Evolutionary conservation across 352 stramenopile genomes (phyloP).

Genomic region (Elongisporangium prolatum): DNA sequence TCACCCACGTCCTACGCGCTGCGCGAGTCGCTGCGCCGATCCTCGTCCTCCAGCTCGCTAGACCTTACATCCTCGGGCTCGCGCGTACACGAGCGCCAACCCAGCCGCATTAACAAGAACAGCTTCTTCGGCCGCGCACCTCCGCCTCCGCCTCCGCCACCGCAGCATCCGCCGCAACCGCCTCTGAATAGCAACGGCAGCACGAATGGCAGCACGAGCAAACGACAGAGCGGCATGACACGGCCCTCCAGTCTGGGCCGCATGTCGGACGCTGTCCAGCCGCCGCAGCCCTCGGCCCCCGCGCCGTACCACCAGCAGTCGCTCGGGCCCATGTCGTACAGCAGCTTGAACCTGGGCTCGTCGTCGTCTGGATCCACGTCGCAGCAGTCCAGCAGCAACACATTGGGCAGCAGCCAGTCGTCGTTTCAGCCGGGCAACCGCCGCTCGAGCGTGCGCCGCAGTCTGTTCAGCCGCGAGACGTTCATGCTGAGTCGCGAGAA

Average conservation of each 20-base stretch:
- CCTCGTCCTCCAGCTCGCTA: constrained; percentile 51
- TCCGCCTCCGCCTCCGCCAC: constrained; percentile 57
- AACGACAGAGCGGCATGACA: constrained; percentile 24
- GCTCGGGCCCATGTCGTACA: constrained; percentile 45
- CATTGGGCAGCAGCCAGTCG: constrained; percentile 29
- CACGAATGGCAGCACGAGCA: constrained; percentile 1
- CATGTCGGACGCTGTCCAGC: constrained; percentile 30
- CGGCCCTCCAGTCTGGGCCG: constrained; percentile 50
- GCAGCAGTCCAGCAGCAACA: constrained; percentile 22
- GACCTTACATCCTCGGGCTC: constrained; percentile 25
- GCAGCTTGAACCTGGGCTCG: constrained; percentile 9
- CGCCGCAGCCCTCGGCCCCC: constrained; percentile 13
- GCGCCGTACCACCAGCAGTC: constrained; percentile 53
- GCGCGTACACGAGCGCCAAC: constrained; percentile 13
- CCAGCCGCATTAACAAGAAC: constrained; percentile 31
- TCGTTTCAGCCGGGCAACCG: constrained; percentile 18
- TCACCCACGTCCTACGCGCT: constrained; percentile 75
- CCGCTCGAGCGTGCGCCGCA: constrained; percentile 59
- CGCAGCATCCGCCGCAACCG: constrained; percentile 39
- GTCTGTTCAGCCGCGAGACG: constrained; percentile 68
- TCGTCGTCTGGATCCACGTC: constrained; percentile 16
- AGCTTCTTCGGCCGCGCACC: constrained; percentile 61
- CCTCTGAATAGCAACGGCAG: constrained; percentile 8
- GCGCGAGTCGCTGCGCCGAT: constrained; percentile 75
- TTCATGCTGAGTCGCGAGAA: constrained; percentile 76